Conservation (phyloP, 495 filamentous ascomycete genomes). For the Trichoderma asperelloides region DNA sequence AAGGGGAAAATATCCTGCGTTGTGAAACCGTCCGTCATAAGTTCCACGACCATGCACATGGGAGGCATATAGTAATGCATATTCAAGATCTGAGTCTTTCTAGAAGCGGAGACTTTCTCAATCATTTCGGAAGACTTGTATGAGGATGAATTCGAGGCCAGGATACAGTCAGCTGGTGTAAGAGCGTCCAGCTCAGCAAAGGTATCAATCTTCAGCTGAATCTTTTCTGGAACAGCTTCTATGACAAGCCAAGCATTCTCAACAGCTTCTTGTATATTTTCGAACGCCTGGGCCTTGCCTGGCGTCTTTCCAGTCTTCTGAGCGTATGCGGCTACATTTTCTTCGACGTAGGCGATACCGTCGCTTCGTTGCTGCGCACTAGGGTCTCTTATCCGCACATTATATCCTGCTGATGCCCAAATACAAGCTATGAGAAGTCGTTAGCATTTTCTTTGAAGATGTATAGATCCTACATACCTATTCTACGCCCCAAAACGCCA, state of each 20-base stretch:
- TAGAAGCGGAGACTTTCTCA: conserved; percentile 5
- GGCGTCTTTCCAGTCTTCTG: neutral
- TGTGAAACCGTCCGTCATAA: conserved; percentile 49
- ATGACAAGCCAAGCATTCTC: conserved; percentile 37
- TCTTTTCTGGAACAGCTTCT: conserved; percentile 48
- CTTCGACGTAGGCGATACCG: conserved; percentile 28
- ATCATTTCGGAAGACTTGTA: conserved; percentile 13
- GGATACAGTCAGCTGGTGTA: conserved; percentile 35
- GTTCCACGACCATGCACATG: conserved; percentile 38
- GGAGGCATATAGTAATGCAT: conserved; percentile 52
- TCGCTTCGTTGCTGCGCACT: conserved; percentile 25
- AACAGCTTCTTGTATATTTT: conserved; percentile 8
- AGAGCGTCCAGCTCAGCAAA: conserved; percentile 38
- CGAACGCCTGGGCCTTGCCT: conserved; percentile 9
- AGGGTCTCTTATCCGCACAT: conserved; percentile 35
- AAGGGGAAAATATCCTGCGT: conserved; percentile 33
- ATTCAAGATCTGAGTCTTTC: conserved; percentile 35
- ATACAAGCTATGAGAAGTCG: conserved; percentile 10
- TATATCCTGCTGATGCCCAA: conserved; percentile 25
- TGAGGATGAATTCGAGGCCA: conserved; percentile 37
- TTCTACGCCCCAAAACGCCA: conserved; percentile 38
- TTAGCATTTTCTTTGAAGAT: neutral
- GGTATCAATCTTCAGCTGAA: conserved; percentile 41
- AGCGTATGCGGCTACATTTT: conserved; percentile 12
- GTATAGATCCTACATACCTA: conserved; percentile 19